Conservation (phyloP, 2,329 filamentous ascomycete genomes). For the Exutisphaerella laricina region DNA sequence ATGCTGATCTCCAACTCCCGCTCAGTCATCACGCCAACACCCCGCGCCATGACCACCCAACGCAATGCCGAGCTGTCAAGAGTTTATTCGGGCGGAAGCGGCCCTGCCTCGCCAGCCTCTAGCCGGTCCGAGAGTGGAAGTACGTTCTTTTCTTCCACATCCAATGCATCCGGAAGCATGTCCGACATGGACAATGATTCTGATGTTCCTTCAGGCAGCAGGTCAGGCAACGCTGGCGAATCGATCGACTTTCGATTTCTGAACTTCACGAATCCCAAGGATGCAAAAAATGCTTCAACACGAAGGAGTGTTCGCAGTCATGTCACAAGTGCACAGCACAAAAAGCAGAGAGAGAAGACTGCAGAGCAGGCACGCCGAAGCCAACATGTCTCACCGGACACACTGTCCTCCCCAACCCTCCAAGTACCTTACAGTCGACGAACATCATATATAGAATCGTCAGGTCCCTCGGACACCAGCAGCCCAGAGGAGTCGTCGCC, state of each 20-base stretch:
- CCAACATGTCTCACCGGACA: slow-evolving; percentile 9
- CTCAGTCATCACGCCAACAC: slow-evolving; percentile 5
- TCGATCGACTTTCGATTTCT: slow-evolving; percentile 33
- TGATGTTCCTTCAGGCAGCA: slow-evolving; percentile 22
- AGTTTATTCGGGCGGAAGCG: slow-evolving; percentile 20
- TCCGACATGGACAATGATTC: slow-evolving; percentile 12
- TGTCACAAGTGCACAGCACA: slow-evolving; percentile 24
- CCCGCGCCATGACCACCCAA: slow-evolving; percentile 23
- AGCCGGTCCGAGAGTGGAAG: slow-evolving; percentile 26
- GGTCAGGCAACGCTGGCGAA: slow-evolving; percentile 16
- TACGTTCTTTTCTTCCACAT: slow-evolving; percentile 14
- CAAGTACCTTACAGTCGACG: slow-evolving; percentile 11
- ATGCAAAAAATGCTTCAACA: slow-evolving; percentile 29
- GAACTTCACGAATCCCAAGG: slow-evolving; percentile 34
- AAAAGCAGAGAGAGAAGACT: slow-evolving; percentile 17
- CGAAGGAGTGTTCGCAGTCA: slow-evolving; percentile 34
- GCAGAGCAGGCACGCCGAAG: slow-evolving; percentile 14
- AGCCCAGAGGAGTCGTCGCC: slow-evolving; percentile 24
- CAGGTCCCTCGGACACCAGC: slow-evolving; percentile 18
- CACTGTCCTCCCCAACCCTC: slow-evolving; percentile 7
- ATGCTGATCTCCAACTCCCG: slow-evolving; percentile 9
- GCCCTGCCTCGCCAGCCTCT: slow-evolving; percentile 23
- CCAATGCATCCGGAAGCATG: slow-evolving; percentile 10
- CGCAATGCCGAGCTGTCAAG: slow-evolving; percentile 31
- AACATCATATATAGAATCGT: slow-evolving; percentile 10